Evolutionary conservation across 108 stramenopile genomes (phyloP).

Genomic region (Cyclotella distinguenda): DNA sequence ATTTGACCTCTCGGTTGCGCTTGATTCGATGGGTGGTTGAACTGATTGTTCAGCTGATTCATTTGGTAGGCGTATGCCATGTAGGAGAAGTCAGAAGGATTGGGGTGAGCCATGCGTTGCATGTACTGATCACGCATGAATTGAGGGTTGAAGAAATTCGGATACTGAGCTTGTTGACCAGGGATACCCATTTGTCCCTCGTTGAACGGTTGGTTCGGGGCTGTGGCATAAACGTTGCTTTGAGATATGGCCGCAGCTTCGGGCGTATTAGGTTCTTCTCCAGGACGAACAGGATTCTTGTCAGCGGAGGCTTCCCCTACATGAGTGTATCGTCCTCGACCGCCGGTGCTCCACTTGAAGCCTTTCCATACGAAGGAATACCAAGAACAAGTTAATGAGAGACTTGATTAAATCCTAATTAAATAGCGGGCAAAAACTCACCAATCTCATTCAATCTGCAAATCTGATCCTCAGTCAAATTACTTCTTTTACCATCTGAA

Average conservation of each 20-base stretch:
- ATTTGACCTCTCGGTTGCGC: slow-evolving; percentile 3
- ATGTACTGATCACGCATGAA: neutral
- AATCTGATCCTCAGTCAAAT: slow-evolving; percentile 43
- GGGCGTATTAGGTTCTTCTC: neutral
- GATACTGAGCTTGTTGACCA: neutral
- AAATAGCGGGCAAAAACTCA: slow-evolving; percentile 8
- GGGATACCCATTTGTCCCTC: neutral
- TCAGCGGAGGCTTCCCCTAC: neutral
- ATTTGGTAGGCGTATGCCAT: slow-evolving; percentile 13
- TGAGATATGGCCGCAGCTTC: neutral
- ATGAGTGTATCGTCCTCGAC: slow-evolving; percentile 16
- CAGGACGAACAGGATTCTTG: neutral
- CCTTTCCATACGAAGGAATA: slow-evolving; percentile 2
- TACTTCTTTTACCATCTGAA: slow-evolving; percentile 35
- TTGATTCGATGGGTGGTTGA: neutral
- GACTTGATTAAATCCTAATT: neutral
- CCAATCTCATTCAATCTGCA: slow-evolving; percentile 38
- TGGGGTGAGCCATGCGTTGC: slow-evolving; percentile 4
- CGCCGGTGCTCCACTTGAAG: slow-evolving; percentile 36
- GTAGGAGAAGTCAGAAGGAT: slow-evolving; percentile 4
- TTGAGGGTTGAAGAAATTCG: slow-evolving; percentile 1
- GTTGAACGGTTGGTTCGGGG: neutral
- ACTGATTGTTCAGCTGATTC: slow-evolving; percentile 12
- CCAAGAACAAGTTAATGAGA: neutral
- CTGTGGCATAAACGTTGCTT: neutral